A percentile compares a stretch with the other conserved stretches of the same genome.
Conservation (phyloP, 2,329 filamentous ascomycete genomes). For the Paecilomyces formosus region DNA sequence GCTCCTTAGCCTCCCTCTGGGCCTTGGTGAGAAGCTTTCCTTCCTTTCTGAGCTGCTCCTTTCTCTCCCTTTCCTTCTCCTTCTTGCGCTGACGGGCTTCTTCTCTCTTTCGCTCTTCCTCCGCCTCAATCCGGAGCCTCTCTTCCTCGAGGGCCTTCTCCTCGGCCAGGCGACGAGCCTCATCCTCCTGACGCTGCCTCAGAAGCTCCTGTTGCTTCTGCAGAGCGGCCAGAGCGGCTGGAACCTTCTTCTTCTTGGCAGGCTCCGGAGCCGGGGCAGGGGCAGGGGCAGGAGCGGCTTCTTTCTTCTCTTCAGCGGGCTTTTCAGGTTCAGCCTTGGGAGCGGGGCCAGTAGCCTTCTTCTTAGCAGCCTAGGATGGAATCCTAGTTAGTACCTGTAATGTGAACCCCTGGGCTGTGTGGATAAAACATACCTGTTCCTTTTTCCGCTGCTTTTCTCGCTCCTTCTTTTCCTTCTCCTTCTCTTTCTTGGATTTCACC, state of each 20-base stretch:
- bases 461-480: constrained; percentile 97
- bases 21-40: constrained; percentile 44
- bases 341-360: constrained; percentile 55
- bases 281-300: constrained; percentile 39
- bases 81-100: constrained; percentile 40
- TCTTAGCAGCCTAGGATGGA: constrained; percentile 63
- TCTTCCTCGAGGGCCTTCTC: constrained; percentile 35
- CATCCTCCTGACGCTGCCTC: constrained; percentile 39
- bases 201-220: constrained; percentile 43
- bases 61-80: constrained; percentile 45
- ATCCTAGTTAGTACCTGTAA: constrained; percentile 3
- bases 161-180: constrained; percentile 33
- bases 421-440: constrained; percentile 64
- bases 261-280: constrained; percentile 24
- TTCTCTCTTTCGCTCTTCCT: constrained; percentile 41
- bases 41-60: constrained; percentile 42
- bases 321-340: constrained; percentile 53
- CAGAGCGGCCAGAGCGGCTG: constrained; percentile 44
- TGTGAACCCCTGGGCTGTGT: background rate
- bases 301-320: constrained; percentile 43
- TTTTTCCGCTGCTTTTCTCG: constrained; percentile 97
- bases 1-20: constrained; percentile 40
- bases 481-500: constrained; percentile 94
- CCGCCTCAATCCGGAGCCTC: constrained; percentile 27
- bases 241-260: constrained; percentile 86